phyloP scores from a whole-genome alignment of 768 basidiomycete genomes.

The Sistotremastrum niveocremeum region DNA sequence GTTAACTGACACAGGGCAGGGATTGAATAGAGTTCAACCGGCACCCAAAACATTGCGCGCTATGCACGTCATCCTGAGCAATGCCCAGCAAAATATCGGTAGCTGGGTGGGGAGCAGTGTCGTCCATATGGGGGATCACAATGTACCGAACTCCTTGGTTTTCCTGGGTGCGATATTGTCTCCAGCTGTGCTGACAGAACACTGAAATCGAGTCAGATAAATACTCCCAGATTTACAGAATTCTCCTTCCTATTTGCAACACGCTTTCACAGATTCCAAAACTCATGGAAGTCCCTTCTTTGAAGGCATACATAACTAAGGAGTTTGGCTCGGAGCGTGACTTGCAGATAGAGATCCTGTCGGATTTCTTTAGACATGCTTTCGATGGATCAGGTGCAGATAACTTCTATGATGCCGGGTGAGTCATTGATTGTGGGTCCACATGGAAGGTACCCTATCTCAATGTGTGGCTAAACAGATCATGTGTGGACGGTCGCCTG shows the following conservation, averaged over 20 bases:
- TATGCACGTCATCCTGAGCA: constrained; percentile 80
- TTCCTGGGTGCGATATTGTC: constrained; percentile 45
- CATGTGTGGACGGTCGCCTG: constrained; percentile 65
- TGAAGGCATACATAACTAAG: constrained; percentile 63
- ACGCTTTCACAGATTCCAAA: constrained; percentile 58
- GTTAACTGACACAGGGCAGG: constrained; percentile 79
- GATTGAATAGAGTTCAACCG: constrained; percentile 79
- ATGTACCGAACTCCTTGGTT: constrained; percentile 73
- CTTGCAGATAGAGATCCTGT: constrained; percentile 54
- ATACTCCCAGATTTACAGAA: constrained; percentile 85
- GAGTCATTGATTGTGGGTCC: constrained; percentile 13
- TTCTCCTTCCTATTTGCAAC: constrained; percentile 77
- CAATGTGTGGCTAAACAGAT: background rate
- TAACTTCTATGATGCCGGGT: constrained; percentile 82
- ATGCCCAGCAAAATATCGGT: constrained; percentile 69
- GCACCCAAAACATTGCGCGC: constrained; percentile 81
- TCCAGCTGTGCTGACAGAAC: background rate
- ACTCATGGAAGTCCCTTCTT: constrained; percentile 53
- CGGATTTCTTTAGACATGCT: constrained; percentile 78
- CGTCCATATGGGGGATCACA: constrained; percentile 83
- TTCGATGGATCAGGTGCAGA: constrained; percentile 89
- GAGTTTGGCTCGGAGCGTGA: constrained; percentile 72
- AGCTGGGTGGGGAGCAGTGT: constrained; percentile 79
- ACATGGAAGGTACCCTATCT: background rate
- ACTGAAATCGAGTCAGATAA: constrained; percentile 36